Evolutionary conservation across 2,329 filamentous ascomycete genomes (phyloP), one percentile per base, ranked within the genome.

Genomic region (Xylariales sp.): DNA sequence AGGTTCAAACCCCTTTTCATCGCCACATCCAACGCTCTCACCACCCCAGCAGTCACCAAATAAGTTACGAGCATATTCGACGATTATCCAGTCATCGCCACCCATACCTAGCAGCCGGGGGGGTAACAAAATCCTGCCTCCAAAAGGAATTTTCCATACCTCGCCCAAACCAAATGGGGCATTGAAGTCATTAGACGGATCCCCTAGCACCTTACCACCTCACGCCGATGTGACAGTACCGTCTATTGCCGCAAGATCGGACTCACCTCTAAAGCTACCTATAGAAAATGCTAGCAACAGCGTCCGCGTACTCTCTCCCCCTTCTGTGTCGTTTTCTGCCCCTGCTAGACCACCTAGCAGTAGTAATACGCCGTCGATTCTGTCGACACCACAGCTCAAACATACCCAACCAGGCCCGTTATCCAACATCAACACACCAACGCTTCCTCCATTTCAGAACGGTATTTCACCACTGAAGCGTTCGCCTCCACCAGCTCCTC

Each of bases 401-500:
- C 49, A 49, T 13, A 47, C 44, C 29, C 54, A 49, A 19, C 36
- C 37, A 20, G 48, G 47, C 35, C 42, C 46, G 17, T 51, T 50
- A 33, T 53, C 47, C 18, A 57, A 59, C 29, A 46, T 57, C 30
- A 43, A 45, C 16, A 59, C 64, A 3, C 62, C 66, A 15, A 62
- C 66, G 37, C 54, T 70, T 37, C 59, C 64, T 40, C 67, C 71
- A 18, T 56, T 61, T 4, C 62, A 61, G 34, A 70, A 65, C 13
- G 73, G 72, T 4, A 47, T 74, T 18, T 77, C 73, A 11, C 73
- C 73, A 2, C 68, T 61, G 19, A 77, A 77, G 49, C 67, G 71
- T 37, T 74, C 72, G 13, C 69, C 72, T 17, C 61, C 65, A 15
- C 56, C 60, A n/a, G 50, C 53, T 25, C 53, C 55, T 18, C 47